A percentile compares a stretch with the other conserved stretches of the same genome.
Conservation (phyloP, 331 rosid genomes). For the Pyrus hybrid region DNA sequence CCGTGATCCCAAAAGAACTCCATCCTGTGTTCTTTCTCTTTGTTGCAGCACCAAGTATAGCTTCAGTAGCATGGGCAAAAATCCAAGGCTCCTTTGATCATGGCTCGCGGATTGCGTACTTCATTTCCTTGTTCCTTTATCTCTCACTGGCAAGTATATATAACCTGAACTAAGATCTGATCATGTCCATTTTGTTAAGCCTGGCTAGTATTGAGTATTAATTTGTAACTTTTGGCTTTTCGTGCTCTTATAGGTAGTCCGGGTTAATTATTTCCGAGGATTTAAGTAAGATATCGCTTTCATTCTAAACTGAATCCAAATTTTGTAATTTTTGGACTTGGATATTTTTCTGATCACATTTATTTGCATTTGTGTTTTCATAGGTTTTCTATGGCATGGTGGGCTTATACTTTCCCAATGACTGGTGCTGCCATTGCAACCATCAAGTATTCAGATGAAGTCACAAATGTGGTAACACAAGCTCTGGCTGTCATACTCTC, state of each 20-base stretch:
- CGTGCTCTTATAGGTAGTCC: constrained; percentile 55
- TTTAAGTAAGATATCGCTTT: constrained; percentile 46
- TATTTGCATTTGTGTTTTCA: constrained; percentile 5
- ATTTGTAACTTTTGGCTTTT: not conserved
- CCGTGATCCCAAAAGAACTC: constrained; percentile 71
- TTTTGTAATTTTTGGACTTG: not conserved
- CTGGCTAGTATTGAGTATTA: not conserved
- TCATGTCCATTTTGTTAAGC: too few species aligned
- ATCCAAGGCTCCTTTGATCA: constrained; percentile 70
- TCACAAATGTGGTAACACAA: constrained; percentile 47
- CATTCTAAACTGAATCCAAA: not conserved
- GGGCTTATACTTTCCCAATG: constrained; percentile 99
- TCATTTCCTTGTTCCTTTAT: constrained; percentile 75
- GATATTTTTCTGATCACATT: constrained; percentile 10
- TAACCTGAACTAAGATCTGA: not conserved
- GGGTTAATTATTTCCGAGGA: constrained; percentile 78
- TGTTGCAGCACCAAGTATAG: constrained; percentile 93
- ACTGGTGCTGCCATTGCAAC: constrained; percentile 89
- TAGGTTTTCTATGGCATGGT: constrained; percentile 91
- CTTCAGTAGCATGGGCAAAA: constrained; percentile 84
- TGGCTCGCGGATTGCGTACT: constrained; percentile 62
- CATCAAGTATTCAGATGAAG: constrained; percentile 56
- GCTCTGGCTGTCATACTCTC: constrained; percentile 36
- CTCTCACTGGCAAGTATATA: constrained; percentile 58
- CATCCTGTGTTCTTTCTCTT: constrained; percentile 93